These are phyloP conservation scores for Cladosporium sphaerospermum DNA, from an alignment of 2,329 filamentous ascomycete species.

Conservation along the genomic window DNA sequence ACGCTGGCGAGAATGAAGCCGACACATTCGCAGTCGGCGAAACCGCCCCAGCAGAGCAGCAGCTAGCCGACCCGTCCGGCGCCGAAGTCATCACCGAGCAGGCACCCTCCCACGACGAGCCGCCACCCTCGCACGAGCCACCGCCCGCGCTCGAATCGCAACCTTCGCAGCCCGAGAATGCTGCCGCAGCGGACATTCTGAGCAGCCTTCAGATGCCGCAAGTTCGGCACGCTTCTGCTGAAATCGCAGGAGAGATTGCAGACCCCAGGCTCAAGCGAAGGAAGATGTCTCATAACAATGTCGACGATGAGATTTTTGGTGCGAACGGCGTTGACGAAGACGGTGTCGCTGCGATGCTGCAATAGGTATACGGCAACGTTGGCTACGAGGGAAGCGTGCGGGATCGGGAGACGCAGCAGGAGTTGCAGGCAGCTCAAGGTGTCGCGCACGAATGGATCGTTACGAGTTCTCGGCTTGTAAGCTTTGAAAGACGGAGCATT, in stretches of 20 bases:
- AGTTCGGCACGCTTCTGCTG: conserved; percentile 22
- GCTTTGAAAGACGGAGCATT: too few relatives aligned
- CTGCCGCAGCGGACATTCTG: conserved; percentile 24
- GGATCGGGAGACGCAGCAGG: too few relatives aligned
- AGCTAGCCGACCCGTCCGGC: conserved; percentile 35
- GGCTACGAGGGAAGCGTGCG: too few relatives aligned
- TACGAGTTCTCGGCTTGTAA: too few relatives aligned
- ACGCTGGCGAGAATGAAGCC: conserved; percentile 21
- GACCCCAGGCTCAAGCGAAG: conserved; percentile 32
- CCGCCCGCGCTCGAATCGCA: conserved; percentile 17
- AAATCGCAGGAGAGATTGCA: conserved; percentile 16
- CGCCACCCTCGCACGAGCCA: conserved; percentile 24
- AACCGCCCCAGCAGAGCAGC: conserved; percentile 10
- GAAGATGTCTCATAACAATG: conserved; percentile 28
- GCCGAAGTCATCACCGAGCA: conserved; percentile 28
- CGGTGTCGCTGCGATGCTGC: conserved; percentile 27
- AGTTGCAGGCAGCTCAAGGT: too few relatives aligned
- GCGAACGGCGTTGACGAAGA: conserved; percentile 29
- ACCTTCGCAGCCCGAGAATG: conserved; percentile 2
- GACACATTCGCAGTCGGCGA: conserved; percentile 9
- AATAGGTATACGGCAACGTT: background rate
- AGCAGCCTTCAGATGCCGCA: conserved; percentile 21
- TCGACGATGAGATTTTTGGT: conserved; percentile 28
- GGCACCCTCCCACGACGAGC: conserved; percentile 24
- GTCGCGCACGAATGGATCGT: too few relatives aligned